Percentiles rank a stretch among this genome's conserved stretches.
Evolutionary conservation across 2,329 filamentous ascomycete species (phyloP).

Genomic region (Tolypocladium ovalisporum): DNA sequence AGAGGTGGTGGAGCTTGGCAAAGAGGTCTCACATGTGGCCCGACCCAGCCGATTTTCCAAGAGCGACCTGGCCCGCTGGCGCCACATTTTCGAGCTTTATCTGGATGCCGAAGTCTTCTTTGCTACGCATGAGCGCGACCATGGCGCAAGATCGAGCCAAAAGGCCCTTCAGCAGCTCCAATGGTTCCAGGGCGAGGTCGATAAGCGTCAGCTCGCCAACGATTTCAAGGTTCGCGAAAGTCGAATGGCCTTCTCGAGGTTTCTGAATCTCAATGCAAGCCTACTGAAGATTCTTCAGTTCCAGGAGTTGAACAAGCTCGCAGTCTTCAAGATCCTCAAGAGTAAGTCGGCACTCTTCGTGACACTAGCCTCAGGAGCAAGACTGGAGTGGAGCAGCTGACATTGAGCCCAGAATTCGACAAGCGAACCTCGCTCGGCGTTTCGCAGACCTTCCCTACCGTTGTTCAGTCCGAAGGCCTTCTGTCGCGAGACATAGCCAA

Average conservation of each 20-base stretch:
- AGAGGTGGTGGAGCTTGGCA: conserved; percentile 54
- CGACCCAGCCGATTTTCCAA: conserved; percentile 51
- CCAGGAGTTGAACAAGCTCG: conserved; percentile 71
- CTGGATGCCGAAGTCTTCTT: conserved; percentile 74
- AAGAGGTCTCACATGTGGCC: conserved; percentile 52
- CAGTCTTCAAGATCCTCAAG: conserved; percentile 75
- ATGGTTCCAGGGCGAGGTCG: conserved; percentile 61
- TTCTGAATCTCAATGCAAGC: conserved; percentile 61
- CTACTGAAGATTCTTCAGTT: conserved; percentile 76
- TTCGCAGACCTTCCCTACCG: conserved; percentile 48
- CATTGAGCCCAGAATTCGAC: conserved; percentile 57
- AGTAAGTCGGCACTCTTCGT: conserved; percentile 37
- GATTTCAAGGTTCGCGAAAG: conserved; percentile 59
- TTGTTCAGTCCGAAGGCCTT: conserved; percentile 47
- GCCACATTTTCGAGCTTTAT: conserved; percentile 73
- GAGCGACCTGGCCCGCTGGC: conserved; percentile 64
- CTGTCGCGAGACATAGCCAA: conserved; percentile 60
- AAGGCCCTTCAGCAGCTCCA: conserved; percentile 57
- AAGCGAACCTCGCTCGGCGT: conserved; percentile 70
- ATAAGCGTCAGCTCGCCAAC: conserved; percentile 44
- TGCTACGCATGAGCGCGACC: conserved; percentile 60
- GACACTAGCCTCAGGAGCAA: neutral
- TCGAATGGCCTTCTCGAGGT: conserved; percentile 51
- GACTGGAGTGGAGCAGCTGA: neutral
- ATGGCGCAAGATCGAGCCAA: conserved; percentile 54